Base-by-base conservation (phyloP, 2,329 filamentous ascomycete genomes). In the Curvularia eragrostidis region DNA sequence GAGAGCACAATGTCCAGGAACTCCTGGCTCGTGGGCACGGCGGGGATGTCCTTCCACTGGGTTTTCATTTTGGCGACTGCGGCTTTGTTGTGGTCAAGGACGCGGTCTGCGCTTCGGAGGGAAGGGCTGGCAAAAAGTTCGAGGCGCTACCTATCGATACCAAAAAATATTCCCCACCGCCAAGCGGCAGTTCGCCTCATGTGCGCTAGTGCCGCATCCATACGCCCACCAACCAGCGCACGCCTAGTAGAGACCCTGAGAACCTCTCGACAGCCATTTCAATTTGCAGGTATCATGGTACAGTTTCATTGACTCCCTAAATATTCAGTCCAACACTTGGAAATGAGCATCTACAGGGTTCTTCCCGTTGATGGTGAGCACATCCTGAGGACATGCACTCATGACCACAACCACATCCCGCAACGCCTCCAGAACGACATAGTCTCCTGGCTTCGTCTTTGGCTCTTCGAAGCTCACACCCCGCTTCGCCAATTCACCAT, bases 1-100 rank as follows among this genome's bases (percentile, higher is more conserved):
- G 91, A 96, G 72, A 99, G 86, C 66, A 98, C 93, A 77, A 99
- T 97, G 80, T 99, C 95, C 71, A 99, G 85, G 75, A 99, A 98
- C 81, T 99, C 95, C 83, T 96, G 90, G 78, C 89, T 89, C 72
- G 91, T 96, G 57, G 94, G 94, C 66, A 96, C 91, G 66, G 92
- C 91, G 63, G 90, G 89, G 70, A 96, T 96, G 75, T 91, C 88
- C 77, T 77, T 77, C 73, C 73, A 77, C 68, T 75, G 70, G 5
- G 73, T 75, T 72, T 76, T 75, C 74, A 75, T 75, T 47, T 59
- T 71, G 64, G 65, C 69, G 63, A 59, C 50, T 52, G 62, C 57
- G 56, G 41, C 32, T 44, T n/a, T 57, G 48, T 46, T 44, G 59
- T 50, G 62, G 59, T 58, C 56, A 59, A 61, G 30, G 57, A 46